Percentiles rank a stretch among this genome's conserved stretches.
Evolutionary conservation across 352 stramenopile species (phyloP).

Genomic region (Phytophthora citricola): DNA sequence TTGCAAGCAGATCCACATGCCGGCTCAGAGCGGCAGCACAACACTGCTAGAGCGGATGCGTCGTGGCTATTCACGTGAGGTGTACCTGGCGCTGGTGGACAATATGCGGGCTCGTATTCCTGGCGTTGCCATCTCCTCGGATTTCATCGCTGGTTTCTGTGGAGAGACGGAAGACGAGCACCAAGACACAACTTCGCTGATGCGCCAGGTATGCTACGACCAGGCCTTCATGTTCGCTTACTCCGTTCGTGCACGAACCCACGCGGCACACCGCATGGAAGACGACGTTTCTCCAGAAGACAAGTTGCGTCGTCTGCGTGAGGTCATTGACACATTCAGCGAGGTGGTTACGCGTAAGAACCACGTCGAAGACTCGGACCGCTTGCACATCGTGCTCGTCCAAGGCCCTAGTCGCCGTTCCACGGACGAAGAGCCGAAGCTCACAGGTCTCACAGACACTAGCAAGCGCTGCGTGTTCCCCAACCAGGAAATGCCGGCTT

Average conservation of each 20-base stretch:
- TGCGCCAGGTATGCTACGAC: constrained; percentile 92
- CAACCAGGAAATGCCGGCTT: constrained; percentile 58
- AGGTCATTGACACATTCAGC: constrained; percentile 97
- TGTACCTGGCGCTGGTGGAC: constrained; percentile 96
- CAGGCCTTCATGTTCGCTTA: constrained; percentile 99
- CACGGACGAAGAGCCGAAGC: constrained; percentile 71
- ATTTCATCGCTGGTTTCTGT: constrained; percentile 99
- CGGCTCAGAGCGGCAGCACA: constrained; percentile 96
- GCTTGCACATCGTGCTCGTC: constrained; percentile 95
- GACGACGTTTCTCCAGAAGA: constrained; percentile 96
- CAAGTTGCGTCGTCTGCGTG: constrained; percentile 95
- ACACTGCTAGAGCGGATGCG: constrained; percentile 93
- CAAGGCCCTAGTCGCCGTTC: constrained; percentile 92
- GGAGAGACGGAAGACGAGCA: constrained; percentile 98
- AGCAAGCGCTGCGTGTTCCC: constrained; percentile 91
- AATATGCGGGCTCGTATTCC: constrained; percentile 88
- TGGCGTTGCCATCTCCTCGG: constrained; percentile 91
- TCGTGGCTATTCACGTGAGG: constrained; percentile 96
- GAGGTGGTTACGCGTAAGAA: constrained; percentile 93
- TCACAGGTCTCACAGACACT: constrained; percentile 89
- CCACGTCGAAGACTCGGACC: constrained; percentile 89
- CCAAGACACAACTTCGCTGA: constrained; percentile 90
- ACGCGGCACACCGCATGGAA: constrained; percentile 94
- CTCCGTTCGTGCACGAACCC: constrained; percentile 95
- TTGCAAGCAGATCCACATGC: constrained; percentile 98